phyloP scores from a whole-genome alignment of 371 early-diverging fungal species.

The Coemansia sp. region DNA sequence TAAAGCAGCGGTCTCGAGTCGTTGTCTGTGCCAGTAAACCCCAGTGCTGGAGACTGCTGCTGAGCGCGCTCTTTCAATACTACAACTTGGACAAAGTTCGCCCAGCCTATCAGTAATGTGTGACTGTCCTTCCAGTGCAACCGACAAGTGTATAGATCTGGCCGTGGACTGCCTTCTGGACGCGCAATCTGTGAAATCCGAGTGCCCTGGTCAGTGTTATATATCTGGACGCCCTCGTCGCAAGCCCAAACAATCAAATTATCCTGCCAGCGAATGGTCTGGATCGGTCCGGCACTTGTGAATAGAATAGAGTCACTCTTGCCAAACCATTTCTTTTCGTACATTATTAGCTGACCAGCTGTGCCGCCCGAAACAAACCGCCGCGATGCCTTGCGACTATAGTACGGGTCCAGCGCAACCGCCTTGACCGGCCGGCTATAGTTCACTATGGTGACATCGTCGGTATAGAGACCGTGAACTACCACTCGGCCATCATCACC shows the following conservation, averaged over 20 bases:
- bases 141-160: constrained; percentile 84
- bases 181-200: constrained; percentile 84
- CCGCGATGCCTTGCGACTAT: constrained; percentile 63
- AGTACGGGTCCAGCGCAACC: constrained; percentile 86
- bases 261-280: constrained; percentile 78
- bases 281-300: constrained; percentile 86
- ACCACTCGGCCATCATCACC: constrained; percentile 79
- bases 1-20: constrained; percentile 60
- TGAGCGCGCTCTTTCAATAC: constrained; percentile 59
- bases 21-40: constrained; percentile 34
- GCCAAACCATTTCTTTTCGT: constrained; percentile 61
- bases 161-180: constrained; percentile 73
- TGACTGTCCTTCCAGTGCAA: constrained; percentile 80
- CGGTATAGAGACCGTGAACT: constrained; percentile 18
- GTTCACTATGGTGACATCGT: constrained; percentile 52
- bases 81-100: constrained; percentile 83
- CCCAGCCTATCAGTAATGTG: constrained; percentile 89
- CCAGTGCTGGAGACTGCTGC: constrained; percentile 10
- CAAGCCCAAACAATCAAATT: constrained; percentile 90
- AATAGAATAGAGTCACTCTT: constrained; percentile 71
- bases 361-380: constrained; percentile 89
- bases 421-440: constrained; percentile 86
- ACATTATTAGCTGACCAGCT: constrained; percentile 80
- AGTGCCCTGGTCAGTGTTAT: constrained; percentile 7
- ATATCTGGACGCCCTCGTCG: constrained; percentile 60